These are phyloP conservation scores for Saccharomyces hybrid DNA, from an alignment of 1,139 yeast species.

Conservation along the genomic window DNA sequence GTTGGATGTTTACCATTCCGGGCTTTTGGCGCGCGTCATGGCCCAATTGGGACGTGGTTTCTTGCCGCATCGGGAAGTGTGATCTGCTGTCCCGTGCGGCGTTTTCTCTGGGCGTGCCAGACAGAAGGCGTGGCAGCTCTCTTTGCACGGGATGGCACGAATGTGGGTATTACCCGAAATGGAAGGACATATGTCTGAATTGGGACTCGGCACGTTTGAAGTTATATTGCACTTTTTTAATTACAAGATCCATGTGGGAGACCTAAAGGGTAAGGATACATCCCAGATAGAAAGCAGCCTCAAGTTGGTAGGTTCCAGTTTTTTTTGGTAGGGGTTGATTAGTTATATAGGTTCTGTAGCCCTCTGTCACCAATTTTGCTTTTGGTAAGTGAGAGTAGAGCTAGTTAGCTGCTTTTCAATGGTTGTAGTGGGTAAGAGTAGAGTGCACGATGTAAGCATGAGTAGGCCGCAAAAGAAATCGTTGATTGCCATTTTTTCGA, in stretches of 20 bases:
- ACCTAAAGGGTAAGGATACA: neutral
- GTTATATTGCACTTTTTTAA: neutral
- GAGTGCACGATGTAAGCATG: neutral
- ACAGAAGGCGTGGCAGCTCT: neutral
- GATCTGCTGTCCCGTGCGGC: neutral
- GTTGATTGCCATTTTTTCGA: neutral
- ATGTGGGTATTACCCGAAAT: neutral
- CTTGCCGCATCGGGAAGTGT: neutral
- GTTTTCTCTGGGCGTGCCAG: neutral
- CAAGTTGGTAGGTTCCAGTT: neutral
- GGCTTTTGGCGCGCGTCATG: conserved; percentile 1
- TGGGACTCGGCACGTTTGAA: neutral
- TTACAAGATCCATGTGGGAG: neutral
- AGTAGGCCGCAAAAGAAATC: neutral
- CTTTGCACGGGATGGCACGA: neutral
- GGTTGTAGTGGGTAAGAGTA: conserved; percentile 1
- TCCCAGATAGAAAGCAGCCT: neutral
- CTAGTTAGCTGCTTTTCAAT: neutral
- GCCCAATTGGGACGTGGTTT: neutral
- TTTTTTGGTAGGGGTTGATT: neutral
- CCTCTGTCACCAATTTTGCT: neutral
- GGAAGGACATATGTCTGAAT: neutral
- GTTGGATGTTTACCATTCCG: neutral
- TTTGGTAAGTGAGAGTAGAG: neutral
- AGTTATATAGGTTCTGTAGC: neutral